Base-by-base conservation (phyloP, 345 rosid genomes). In the Raphanus raphanistrum region DNA sequence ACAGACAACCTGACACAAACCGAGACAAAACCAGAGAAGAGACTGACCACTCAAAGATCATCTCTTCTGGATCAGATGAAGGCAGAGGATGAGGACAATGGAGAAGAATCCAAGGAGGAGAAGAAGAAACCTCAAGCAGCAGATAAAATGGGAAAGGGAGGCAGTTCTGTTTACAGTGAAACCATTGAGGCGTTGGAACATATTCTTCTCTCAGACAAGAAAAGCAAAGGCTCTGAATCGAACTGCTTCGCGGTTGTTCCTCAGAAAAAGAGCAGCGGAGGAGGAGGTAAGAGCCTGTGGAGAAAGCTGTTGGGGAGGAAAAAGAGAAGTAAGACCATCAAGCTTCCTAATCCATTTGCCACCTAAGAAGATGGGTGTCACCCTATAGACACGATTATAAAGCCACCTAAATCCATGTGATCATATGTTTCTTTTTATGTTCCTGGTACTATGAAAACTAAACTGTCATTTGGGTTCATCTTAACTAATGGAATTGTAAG, bases 21-120 rank as follows among this genome's bases (percentile, higher is more conserved):
- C n/a, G 78, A 66, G 63, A 66, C 72, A 29, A 70, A 80, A 38
- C 81, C 82, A 26, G 83, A 81, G 87, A 84, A 72, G 78, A 86
- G 76, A 78, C 8, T 83, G 68, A 67, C 63, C 16, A 79, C 33
- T 66, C 97, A 84, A 57, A 88, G 90, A 73, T 86, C 99, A 26
- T 90, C 97, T 64, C 86, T 92, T 70, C 82, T 87, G 68, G 98
- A 95, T 69, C 90, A 74, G 77, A 95, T 95, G 99, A 82, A 88
- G 63, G 97, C 90, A 4, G 99, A 95, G 75, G 97, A 95, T 75
- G 68, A 69, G 10, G 77, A 66, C 65, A 72, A 66, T 0, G 76
- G 26, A 26, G 79, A 75, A 26, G 79, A 75, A 26, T 70, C 76
- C 36, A 67, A 76, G 17, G 27, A 48, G 55, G 32, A 48, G 55